Percentiles rank a stretch among this genome's conserved stretches.
Conservation (phyloP, 73 alveolate genomes). For the Symbiodinium pilosum region DNA sequence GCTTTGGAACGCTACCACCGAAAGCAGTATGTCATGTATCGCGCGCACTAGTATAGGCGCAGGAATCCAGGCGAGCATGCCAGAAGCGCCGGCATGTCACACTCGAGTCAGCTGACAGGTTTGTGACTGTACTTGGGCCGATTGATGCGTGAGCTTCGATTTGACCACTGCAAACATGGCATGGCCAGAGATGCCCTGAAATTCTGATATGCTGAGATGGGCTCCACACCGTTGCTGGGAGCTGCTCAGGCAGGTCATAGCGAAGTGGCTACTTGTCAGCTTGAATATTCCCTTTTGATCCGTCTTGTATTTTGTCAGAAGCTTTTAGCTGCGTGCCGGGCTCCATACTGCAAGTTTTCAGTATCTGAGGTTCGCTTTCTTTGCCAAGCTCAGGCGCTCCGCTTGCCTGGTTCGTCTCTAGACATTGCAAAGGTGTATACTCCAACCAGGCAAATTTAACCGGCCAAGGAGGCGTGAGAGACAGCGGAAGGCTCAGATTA, state of each 20-base stretch:
- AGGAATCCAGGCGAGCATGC: no score
- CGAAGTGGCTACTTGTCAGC: constrained; percentile 23
- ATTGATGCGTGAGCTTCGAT: no score
- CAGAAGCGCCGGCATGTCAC: no score
- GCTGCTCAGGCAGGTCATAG: constrained; percentile 88
- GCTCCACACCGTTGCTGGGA: constrained; percentile 71
- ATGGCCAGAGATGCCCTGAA: background rate
- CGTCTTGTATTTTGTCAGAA: background rate
- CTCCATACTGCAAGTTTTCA: background rate
- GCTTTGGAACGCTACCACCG: no score
- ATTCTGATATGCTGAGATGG: constrained; percentile 13
- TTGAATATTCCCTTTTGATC: background rate
- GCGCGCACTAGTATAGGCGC: no score
- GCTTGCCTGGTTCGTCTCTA: background rate
- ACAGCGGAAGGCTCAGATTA: constrained; percentile 7
- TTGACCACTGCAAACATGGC: no score
- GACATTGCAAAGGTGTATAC: background rate
- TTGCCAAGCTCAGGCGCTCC: constrained; percentile 57
- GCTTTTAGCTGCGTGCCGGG: background rate
- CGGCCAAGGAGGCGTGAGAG: background rate
- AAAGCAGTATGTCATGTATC: no score
- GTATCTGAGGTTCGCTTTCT: constrained; percentile 57
- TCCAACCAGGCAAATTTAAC: constrained; percentile 31
- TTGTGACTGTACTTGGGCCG: no score
- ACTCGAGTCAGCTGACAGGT: no score